These are phyloP conservation scores for Colletotrichum neosansevieriae DNA, from an alignment of 2,329 filamentous ascomycete genomes.

Conservation along the genomic window DNA sequence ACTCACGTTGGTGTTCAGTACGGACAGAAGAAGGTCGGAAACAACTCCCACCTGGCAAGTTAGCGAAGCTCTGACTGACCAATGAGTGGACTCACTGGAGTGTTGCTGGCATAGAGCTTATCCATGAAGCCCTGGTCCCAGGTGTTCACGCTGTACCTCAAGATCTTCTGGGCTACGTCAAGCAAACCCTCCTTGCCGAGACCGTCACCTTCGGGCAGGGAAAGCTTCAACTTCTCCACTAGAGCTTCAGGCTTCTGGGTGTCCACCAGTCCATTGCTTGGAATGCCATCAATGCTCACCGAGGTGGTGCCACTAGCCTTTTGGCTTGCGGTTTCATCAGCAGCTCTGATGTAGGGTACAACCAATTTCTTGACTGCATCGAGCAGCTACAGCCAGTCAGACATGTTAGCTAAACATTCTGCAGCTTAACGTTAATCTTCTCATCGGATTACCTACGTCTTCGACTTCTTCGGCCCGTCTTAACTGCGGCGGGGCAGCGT, in stretches of 20 bases:
- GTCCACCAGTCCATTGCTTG: conserved; percentile 73
- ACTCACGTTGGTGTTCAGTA: conserved; percentile 88
- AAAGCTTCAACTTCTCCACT: conserved; percentile 66
- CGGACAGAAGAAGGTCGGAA: conserved; percentile 85
- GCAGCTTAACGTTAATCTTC: background rate
- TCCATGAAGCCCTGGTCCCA: conserved; percentile 98
- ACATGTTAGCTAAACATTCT: too few species aligned
- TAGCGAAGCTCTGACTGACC: background rate
- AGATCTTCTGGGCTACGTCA: conserved; percentile 74
- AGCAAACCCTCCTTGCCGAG: conserved; percentile 80
- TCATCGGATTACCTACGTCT: conserved; percentile 53
- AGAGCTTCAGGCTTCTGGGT: conserved; percentile 70
- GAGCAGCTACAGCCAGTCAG: conserved; percentile 66
- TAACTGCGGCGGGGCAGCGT: conserved; percentile 40
- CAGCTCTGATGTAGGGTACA: conserved; percentile 77
- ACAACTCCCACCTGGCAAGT: conserved; percentile 78
- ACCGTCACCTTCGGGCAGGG: conserved; percentile 67
- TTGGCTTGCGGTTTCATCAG: conserved; percentile 70
- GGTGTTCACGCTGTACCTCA: conserved; percentile 95
- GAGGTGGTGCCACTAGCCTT: conserved; percentile 66
- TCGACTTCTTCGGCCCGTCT: conserved; percentile 59
- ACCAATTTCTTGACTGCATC: conserved; percentile 75
- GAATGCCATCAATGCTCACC: conserved; percentile 51
- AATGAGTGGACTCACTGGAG: conserved; percentile 68
- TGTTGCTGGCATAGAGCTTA: conserved; percentile 93